Conservation (phyloP, 2,329 filamentous ascomycete genomes). For the Nemania serpens region DNA sequence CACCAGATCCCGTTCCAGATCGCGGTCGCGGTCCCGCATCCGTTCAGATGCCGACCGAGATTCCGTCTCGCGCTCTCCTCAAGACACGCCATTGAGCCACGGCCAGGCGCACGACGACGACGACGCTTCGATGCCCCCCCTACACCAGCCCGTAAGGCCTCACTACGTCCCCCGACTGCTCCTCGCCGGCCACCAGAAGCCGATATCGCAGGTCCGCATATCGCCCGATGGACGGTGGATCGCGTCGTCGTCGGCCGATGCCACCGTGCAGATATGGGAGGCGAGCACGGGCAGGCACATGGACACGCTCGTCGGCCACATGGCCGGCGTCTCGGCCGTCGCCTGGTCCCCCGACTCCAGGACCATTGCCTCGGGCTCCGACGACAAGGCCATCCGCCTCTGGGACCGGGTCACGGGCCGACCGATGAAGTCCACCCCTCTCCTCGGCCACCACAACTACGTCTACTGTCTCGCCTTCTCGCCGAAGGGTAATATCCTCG, state of each 20-base stretch:
- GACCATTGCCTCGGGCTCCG: conserved; percentile 86
- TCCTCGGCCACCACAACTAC: conserved; percentile 94
- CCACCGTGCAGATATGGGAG: conserved; percentile 90
- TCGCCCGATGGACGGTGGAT: conserved; percentile 90
- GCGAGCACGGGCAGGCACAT: conserved; percentile 76
- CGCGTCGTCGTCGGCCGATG: conserved; percentile 87
- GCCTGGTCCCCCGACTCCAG: conserved; percentile 93
- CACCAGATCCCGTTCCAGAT: conserved; percentile 18
- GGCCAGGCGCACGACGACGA: conserved; percentile 19
- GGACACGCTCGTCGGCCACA: conserved; percentile 89
- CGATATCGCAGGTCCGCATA: conserved; percentile 84
- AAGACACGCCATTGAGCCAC: conserved; percentile 29
- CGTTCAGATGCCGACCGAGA: conserved; percentile 7
- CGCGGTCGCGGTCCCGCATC: conserved; percentile 12
- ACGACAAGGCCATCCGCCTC: conserved; percentile 93
- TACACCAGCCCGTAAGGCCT: conserved; percentile 58
- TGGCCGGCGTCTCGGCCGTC: conserved; percentile 88
- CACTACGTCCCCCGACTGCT: conserved; percentile 73
- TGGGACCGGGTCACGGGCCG: conserved; percentile 76
- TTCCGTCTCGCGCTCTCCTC: conserved; percentile 31
- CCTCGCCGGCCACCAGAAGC: conserved; percentile 76
- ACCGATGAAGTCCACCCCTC: conserved; percentile 58
- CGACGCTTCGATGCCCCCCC: conserved; percentile 37
- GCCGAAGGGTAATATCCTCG: conserved; percentile 97
- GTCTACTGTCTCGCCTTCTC: conserved; percentile 93